Percentiles rank a stretch among this genome's conserved stretches.
phyloP scores from a whole-genome alignment of 2,329 filamentous ascomycete genomes.

The Alternaria gansuensis region DNA sequence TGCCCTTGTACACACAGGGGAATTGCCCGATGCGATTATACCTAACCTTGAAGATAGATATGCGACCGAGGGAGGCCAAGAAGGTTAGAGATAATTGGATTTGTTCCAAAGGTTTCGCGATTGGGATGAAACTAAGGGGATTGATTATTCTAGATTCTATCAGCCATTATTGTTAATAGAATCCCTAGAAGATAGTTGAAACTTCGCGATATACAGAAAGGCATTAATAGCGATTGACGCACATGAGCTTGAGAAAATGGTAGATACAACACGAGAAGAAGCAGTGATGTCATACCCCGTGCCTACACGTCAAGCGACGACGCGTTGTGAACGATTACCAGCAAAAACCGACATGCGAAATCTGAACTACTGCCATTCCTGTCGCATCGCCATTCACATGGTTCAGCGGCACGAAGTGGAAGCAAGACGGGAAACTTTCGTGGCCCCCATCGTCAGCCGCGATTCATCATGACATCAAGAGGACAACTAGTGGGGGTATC shows the following conservation, averaged over 20 bases:
- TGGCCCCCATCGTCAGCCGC: conserved; percentile 9
- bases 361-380: background rate
- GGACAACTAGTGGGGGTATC: conserved; percentile 15
- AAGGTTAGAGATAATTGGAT: background rate
- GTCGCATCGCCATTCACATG: background rate
- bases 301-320: conserved; percentile 9
- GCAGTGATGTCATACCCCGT: conserved; percentile 18
- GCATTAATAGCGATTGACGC: background rate
- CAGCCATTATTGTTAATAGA: background rate
- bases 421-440: background rate
- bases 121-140: too few relatives aligned
- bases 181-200: background rate
- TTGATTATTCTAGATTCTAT: background rate
- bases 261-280: too few relatives aligned
- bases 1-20: too few relatives aligned
- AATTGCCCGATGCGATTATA: too few relatives aligned
- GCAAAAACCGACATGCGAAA: background rate
- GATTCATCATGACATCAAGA: conserved; percentile 25
- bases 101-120: too few relatives aligned
- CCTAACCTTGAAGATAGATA: background rate
- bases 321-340: conserved; percentile 6
- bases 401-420: background rate
- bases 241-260: background rate
- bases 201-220: background rate
- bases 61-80: background rate